Conservation (phyloP, 2,329 filamentous ascomycete species). For the Cladosporium oxysporum region DNA sequence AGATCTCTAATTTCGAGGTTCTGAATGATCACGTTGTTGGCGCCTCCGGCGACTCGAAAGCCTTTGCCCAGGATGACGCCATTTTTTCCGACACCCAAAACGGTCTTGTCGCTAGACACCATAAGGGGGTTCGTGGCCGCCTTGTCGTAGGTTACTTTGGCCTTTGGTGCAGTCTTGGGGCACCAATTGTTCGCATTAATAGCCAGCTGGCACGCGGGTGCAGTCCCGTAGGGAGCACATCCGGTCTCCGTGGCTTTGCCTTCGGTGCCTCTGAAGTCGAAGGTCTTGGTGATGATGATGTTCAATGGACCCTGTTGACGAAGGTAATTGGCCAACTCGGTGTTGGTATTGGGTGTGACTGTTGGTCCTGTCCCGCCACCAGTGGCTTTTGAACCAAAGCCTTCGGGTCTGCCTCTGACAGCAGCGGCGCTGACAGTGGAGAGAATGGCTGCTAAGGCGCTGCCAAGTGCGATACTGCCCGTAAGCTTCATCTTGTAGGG, state of each 20-base stretch:
- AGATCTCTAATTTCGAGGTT: constrained; percentile 43
- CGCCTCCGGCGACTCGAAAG: constrained; percentile 40
- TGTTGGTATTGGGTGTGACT: constrained; percentile 40
- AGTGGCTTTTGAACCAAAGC: constrained; percentile 51
- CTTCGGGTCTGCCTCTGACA: constrained; percentile 32
- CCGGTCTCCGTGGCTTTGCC: constrained; percentile 53
- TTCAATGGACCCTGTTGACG: constrained; percentile 55
- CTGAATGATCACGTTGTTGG: constrained; percentile 56
- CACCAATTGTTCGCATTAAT: constrained; percentile 64
- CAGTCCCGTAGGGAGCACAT: constrained; percentile 59
- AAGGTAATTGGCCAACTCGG: constrained; percentile 61
- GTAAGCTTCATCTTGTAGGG: neutral
- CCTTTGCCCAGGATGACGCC: constrained; percentile 49
- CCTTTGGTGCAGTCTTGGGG: constrained; percentile 42
- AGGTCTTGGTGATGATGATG: constrained; percentile 58
- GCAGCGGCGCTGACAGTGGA: constrained; percentile 28
- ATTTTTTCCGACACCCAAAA: constrained; percentile 43
- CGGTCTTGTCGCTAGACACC: constrained; percentile 45
- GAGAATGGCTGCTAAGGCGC: neutral
- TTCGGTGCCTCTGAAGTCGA: constrained; percentile 55
- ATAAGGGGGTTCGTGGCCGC: constrained; percentile 48
- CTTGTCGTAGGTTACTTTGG: constrained; percentile 54
- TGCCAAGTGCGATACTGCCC: neutral
- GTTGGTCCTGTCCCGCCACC: constrained; percentile 57
- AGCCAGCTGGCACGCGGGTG: constrained; percentile 56